Conservation (phyloP, 1,284 basidiomycete species). For the Cutaneotrichosporon mucoides region DNA sequence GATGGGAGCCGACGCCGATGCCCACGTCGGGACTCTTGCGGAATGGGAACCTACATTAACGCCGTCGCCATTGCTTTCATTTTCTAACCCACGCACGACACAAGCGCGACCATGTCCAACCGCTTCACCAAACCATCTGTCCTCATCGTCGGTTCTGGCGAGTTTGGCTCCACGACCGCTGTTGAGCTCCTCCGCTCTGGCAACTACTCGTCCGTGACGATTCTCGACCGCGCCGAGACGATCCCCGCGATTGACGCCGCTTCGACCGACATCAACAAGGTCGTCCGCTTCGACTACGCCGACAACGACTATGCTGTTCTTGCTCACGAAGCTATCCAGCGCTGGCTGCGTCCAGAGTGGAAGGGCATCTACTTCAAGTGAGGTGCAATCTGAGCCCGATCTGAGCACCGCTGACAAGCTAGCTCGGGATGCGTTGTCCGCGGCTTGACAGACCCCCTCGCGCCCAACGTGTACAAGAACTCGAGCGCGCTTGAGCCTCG, state of each 20-base stretch:
- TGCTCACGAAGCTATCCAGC: constrained; percentile 64
- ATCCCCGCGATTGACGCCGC: constrained; percentile 75
- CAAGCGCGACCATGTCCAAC: background rate
- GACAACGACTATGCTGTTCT: constrained; percentile 59
- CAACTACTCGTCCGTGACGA: constrained; percentile 58
- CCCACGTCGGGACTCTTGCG: too few species aligned
- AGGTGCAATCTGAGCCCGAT: constrained; percentile 28
- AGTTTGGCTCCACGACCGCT: constrained; percentile 79
- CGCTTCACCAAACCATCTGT: constrained; percentile 42
- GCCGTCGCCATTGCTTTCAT: background rate
- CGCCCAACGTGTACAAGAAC: constrained; percentile 1
- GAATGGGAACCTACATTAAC: background rate
- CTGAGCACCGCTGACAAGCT: background rate
- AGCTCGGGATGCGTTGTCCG: background rate
- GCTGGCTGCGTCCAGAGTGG: constrained; percentile 67
- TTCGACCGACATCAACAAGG: constrained; percentile 78
- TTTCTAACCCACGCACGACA: background rate
- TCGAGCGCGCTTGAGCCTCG: constrained; percentile 11
- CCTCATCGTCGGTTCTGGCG: constrained; percentile 77
- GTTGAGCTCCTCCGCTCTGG: constrained; percentile 67
- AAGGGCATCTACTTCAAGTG: constrained; percentile 70
- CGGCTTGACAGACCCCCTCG: background rate
- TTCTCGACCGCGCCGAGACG: constrained; percentile 63
- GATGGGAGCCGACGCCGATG: too few species aligned
- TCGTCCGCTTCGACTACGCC: constrained; percentile 52